Conservation (phyloP, 257 asterid genomes). For the Solanum rostratum region DNA sequence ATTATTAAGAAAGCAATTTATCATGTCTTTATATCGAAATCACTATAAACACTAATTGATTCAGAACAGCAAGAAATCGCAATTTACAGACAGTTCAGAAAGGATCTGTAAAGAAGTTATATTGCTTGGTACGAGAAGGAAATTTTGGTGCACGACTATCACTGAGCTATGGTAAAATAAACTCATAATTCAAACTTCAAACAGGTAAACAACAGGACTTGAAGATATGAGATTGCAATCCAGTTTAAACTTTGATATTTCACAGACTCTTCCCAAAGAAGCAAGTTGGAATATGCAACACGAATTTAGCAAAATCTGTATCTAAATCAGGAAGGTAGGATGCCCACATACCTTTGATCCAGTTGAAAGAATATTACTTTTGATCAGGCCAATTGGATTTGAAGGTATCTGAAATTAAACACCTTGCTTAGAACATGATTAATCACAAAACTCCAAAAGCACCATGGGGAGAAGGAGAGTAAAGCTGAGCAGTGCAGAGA, state of each 20-base stretch:
- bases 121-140: not conserved
- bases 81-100: not conserved
- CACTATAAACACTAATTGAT: not conserved
- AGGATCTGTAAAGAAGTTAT: not conserved
- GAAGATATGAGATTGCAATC: not conserved
- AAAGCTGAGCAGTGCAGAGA: not conserved
- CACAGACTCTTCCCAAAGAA: not conserved
- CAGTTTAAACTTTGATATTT: not conserved
- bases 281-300: not conserved
- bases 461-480: not conserved
- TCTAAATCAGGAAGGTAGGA: not conserved
- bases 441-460: not conserved
- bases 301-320: not conserved
- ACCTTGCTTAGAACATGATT: not conserved
- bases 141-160: not conserved
- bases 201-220: not conserved
- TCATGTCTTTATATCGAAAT: not conserved
- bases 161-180: not conserved
- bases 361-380: conserved; percentile 63
- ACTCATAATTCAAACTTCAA: not conserved
- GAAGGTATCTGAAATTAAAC: conserved; percentile 62
- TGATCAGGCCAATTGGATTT: conserved; percentile 55
- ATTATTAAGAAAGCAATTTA: not conserved
- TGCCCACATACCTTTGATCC: conserved; percentile 56
- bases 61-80: not conserved